A percentile compares a stretch with the other conserved stretches of the same genome.
Conservation (phyloP, 768 basidiomycete species). For the Gloeostereum incarnatum region DNA sequence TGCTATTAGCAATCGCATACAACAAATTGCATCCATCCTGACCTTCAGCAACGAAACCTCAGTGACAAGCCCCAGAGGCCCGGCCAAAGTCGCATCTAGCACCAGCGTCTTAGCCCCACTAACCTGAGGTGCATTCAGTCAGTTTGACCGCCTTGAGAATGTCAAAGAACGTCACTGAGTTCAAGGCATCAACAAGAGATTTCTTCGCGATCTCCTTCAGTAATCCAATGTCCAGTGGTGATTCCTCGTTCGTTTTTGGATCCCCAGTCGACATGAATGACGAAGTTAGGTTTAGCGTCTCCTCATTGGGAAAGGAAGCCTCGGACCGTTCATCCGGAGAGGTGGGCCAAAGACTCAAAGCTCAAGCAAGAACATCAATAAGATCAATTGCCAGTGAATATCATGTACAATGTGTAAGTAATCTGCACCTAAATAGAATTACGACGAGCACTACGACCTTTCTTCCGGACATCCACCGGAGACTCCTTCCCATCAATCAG, state of each 20-base stretch:
- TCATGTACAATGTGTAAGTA: not conserved
- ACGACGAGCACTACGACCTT: constrained; percentile 68
- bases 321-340: too few relatives aligned
- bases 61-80: constrained; percentile 90
- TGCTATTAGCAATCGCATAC: constrained; percentile 45
- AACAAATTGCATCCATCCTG: constrained; percentile 32
- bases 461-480: constrained; percentile 40
- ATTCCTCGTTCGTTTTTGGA: constrained; percentile 26
- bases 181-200: constrained; percentile 76
- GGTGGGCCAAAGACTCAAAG: too few relatives aligned
- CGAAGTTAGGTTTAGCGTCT: constrained; percentile 4
- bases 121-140: constrained; percentile 35
- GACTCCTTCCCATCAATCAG: constrained; percentile 51
- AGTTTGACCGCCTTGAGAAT: constrained; percentile 1
- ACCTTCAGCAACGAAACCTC: constrained; percentile 93
- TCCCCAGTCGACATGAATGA: constrained; percentile 24
- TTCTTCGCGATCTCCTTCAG: constrained; percentile 76
- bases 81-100: constrained; percentile 80
- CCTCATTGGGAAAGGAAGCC: too few relatives aligned
- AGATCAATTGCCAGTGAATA: not conserved
- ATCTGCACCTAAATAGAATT: constrained; percentile 45
- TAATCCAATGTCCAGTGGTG: constrained; percentile 45
- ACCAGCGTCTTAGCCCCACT: constrained; percentile 95
- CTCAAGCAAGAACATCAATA: not conserved
- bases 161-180: constrained; percentile 41